phyloP scores from a whole-genome alignment of 1,139 yeast genomes.

The Geotrichum candidum region DNA sequence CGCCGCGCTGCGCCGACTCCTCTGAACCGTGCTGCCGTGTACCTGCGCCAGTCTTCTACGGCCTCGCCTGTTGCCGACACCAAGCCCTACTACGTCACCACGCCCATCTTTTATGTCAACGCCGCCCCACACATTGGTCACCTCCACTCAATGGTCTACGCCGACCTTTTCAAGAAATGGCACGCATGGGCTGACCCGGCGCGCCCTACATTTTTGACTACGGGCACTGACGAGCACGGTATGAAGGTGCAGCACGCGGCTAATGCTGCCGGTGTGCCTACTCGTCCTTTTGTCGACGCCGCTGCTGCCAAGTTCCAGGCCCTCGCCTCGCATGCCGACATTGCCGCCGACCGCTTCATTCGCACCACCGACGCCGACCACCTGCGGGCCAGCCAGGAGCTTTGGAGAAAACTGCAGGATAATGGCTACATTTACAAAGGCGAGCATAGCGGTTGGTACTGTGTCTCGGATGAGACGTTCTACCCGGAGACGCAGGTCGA shows the following conservation, averaged over 20 bases:
- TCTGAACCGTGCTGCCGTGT: not conserved
- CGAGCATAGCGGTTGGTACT: slow-evolving; percentile 89
- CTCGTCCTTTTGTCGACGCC: slow-evolving; percentile 66
- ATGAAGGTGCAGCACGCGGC: slow-evolving; percentile 78
- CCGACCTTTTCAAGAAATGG: slow-evolving; percentile 80
- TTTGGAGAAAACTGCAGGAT: slow-evolving; percentile 60
- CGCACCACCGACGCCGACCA: slow-evolving; percentile 89
- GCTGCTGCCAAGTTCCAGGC: slow-evolving; percentile 58
- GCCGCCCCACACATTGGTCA: slow-evolving; percentile 96
- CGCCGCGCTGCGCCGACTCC: not conserved
- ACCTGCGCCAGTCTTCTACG: not conserved
- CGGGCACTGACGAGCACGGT: slow-evolving; percentile 98
- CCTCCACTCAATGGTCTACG: slow-evolving; percentile 76
- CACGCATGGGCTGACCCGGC: slow-evolving; percentile 40
- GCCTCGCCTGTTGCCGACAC: not conserved
- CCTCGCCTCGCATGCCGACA: slow-evolving; percentile 52
- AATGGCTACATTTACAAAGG: slow-evolving; percentile 76
- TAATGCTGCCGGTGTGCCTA: slow-evolving; percentile 49
- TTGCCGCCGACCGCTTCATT: slow-evolving; percentile 69
- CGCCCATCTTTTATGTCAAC: slow-evolving; percentile 95
- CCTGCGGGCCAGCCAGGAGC: slow-evolving; percentile 50
- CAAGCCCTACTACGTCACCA: slow-evolving; percentile 53
- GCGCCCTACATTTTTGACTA: slow-evolving; percentile 53
- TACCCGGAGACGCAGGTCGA: slow-evolving; percentile 77
- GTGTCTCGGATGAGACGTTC: slow-evolving; percentile 89